Evolutionary conservation across 495 filamentous ascomycete genomes (phyloP), one percentile per base, ranked within the genome.

Genomic region (Aspergillus leporis): DNA sequence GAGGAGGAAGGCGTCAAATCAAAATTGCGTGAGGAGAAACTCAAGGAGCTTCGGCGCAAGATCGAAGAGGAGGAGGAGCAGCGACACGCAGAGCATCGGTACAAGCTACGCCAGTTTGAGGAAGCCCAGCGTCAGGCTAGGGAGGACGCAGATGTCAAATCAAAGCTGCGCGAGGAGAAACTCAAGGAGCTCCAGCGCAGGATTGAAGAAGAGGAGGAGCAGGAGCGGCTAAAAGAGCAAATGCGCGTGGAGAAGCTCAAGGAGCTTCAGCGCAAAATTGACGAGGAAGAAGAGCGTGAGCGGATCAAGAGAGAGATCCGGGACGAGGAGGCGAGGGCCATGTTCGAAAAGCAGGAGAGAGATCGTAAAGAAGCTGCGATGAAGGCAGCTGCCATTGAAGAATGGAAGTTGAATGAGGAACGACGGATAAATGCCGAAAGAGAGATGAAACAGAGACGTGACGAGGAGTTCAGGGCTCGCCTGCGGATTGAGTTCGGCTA

Each of bases 341-440:
- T 59, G 32, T 56, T 68, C 18, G 72, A 74, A 31, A 70, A 75
- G 36, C 72, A 78, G 49, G 66, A 78, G 64, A 71, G 66, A 62
- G 73, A 68, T 25, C 75, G 73, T 9, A 73, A 80, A 55, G 73
- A 83, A 61, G 73, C 77, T 16, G 71, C 77, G 59, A 76, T 87
- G 64, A 81, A 80, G 68, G 61, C 69, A 49, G 78, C 80, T 61
- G 75, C 75, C 0, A 74, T 85, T 55, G 76, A 84, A 13, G 81
- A 90, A 70, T 81, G 77, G 64, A 77, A 85, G 53, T 72, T 81
- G 47, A 78, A 81, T 51, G 85, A 89, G 68, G 73, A 75, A 57
- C 66, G 72, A 8, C 66, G 65, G 0, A 66, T 55, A 45, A 62
- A 65, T 19, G 61, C 55, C 18, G 58, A 69, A 54, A 64, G 61